Evolutionary conservation across 768 basidiomycete species (phyloP).

Genomic region (Lentinus brumalis): DNA sequence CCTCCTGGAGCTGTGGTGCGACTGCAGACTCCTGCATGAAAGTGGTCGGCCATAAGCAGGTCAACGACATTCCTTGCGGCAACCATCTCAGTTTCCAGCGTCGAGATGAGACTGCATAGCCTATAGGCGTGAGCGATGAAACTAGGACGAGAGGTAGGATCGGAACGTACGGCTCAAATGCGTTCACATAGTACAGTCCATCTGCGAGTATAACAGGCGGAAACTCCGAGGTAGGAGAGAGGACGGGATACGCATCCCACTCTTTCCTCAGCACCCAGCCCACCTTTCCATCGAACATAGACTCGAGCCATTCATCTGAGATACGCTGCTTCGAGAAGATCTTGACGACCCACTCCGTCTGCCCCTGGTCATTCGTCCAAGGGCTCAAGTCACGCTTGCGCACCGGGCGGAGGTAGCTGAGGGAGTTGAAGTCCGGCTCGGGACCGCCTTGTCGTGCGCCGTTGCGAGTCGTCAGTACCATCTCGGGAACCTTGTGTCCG

Average conservation of each 20-base stretch:
- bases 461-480: slow-evolving; percentile 73
- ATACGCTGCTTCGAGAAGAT: slow-evolving; percentile 75
- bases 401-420: slow-evolving; percentile 74
- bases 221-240: slow-evolving; percentile 66
- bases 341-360: slow-evolving; percentile 75
- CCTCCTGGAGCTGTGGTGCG: no score
- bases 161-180: slow-evolving; percentile 79
- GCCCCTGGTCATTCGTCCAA: slow-evolving; percentile 41
- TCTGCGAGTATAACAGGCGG: slow-evolving; percentile 77
- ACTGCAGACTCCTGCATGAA: slow-evolving; percentile 61
- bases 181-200: slow-evolving; percentile 88
- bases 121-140: neutral
- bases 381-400: slow-evolving; percentile 31
- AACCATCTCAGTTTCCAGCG: slow-evolving; percentile 93
- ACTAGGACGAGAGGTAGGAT: slow-evolving; percentile 3
- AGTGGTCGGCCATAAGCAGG: slow-evolving; percentile 72
- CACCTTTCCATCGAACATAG: slow-evolving; percentile 66
- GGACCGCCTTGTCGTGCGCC: slow-evolving; percentile 48
- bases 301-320: slow-evolving; percentile 68
- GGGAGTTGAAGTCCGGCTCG: slow-evolving; percentile 79
- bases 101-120: slow-evolving; percentile 69
- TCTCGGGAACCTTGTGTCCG: slow-evolving; percentile 50
- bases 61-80: slow-evolving; percentile 84
- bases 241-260: slow-evolving; percentile 82
- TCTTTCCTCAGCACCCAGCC: slow-evolving; percentile 85